Base-by-base conservation (phyloP, 2,329 filamentous ascomycete genomes). In the Aspergillus sp. region DNA sequence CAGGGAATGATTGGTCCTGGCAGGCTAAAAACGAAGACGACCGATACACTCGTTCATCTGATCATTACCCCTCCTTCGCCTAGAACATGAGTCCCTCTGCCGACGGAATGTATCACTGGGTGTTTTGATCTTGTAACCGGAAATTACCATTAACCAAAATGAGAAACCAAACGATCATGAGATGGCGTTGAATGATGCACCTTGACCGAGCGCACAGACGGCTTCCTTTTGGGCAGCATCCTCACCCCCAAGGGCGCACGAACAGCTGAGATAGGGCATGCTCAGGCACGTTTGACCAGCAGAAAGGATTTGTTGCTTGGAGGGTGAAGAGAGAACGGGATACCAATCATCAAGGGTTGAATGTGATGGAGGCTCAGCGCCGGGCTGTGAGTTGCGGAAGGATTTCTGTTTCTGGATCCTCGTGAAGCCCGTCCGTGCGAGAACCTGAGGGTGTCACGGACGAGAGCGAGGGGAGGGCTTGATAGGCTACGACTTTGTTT, bases 121-220 rank as follows among this genome's bases (percentile, higher is more conserved):
- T 50, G 54, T 61, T 64, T 58, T 48, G 39, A 56, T 58, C 27
- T 23, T 57, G 62, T 61, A 62, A 62, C 17, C 50, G 45, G 45
- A 37, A 56, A 50, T 53, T 52, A 58, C 44, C 23, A 51, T 56
- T 55, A 43, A 31, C 27, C 31, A n/a, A 45, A 56, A 51, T 39
- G 31, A 45, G 46, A 51, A 54, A 56, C 55, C 41, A 55, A 53
- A 47, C 61, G 61, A 62, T 64, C 62, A 64, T 64, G 62, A 54
- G 62, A 62, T 60, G 60, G 52, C 47, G 37, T 48, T 54, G 27
- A 40, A 45, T 51, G 47, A 59, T 61, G 59, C 59, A 58, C 56
- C 49, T 52, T 62, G 55, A 60, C 54, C 55, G 43, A 57, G 47
- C 52, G 61, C 59, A 64, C 62, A 59, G 61, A 62, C 61, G 37